Evolutionary conservation across 2,329 filamentous ascomycete species (phyloP), one percentile per base, ranked within the genome.

Genomic region (Reticulascus tulasneorum): DNA sequence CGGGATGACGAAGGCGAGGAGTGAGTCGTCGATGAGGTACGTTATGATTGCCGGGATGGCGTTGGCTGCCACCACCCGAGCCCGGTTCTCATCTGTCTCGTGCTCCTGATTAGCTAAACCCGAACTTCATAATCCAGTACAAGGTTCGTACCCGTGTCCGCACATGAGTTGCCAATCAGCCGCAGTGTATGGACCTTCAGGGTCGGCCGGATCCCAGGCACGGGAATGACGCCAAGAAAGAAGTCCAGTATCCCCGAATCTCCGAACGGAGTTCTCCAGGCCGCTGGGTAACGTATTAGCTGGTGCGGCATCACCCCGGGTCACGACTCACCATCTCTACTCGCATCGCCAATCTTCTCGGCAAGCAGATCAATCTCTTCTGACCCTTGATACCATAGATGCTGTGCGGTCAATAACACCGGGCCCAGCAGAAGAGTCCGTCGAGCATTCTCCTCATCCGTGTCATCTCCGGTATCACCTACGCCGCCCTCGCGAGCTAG

Each of bases 101-200:
- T n/a, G n/a, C n/a, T n/a, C n/a, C n/a, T n/a, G n/a, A n/a, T n/a
- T n/a, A n/a, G n/a, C n/a, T n/a, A n/a, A n/a, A n/a, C n/a, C n/a
- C n/a, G n/a, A n/a, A n/a, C n/a, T n/a, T n/a, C n/a, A 21, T 10
- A 16, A 30, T 11, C 16, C 27, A 29, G 10, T 23, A 21, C 30
- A 13, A 5, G 9, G 17, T 15, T 15, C 53, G 37, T 53, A 73
- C 73, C 68, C 45, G 73, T 75, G 45, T 82, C 78, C 15, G 78
- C 79, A 44, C 75, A 81, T 9, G 74, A 73, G 51, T 83, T 83
- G 11, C 78, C 79, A 12, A 78, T 63, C 15, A 81, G 54, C 17
- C 79, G 73, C 12, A 82, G 59, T 7, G 69, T 57, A 37, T 82
- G 77, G 7, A 75, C 60, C 28, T 66, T 66, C n/a, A 80, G 58